Evolutionary conservation across 164 flowering plant genomes (phyloP).

Genomic region (Piper betle): DNA sequence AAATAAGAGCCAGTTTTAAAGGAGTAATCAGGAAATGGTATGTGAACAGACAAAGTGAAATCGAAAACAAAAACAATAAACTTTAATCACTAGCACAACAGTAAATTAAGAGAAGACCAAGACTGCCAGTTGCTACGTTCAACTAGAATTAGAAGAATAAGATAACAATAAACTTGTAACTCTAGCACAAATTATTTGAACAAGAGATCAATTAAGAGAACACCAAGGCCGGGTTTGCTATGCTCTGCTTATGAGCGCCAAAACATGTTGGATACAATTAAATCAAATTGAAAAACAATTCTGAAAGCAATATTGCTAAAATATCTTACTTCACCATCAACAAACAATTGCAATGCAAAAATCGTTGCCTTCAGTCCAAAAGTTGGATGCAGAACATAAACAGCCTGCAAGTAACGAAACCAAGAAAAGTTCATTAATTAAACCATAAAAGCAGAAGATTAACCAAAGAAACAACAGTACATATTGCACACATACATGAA

Average conservation of each 20-base stretch:
- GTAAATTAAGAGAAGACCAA: not conserved
- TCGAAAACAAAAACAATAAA: too few species aligned
- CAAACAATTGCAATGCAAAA: constrained; percentile 65
- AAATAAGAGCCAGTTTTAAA: not conserved
- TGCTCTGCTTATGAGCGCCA: too few species aligned
- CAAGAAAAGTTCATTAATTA: not conserved
- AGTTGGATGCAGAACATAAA: constrained; percentile 90
- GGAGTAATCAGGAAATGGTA: not conserved
- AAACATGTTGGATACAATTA: too few species aligned
- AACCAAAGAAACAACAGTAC: not conserved
- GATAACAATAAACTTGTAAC: too few species aligned
- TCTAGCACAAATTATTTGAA: too few species aligned
- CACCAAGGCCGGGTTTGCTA: too few species aligned
- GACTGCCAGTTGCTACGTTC: not conserved
- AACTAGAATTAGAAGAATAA: too few species aligned
- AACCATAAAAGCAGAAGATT: not conserved
- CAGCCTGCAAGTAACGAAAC: constrained; percentile 40
- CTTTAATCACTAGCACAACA: not conserved
- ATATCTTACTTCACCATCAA: constrained; percentile 63
- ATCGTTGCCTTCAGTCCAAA: constrained; percentile 72
- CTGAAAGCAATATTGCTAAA: not conserved
- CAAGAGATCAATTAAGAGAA: too few species aligned
- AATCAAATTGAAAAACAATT: too few species aligned
- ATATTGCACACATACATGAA: constrained; percentile 46
- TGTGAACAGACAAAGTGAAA: too few species aligned